Base-by-base conservation (phyloP, 768 basidiomycete genomes). In the Coprinopsis sp. region DNA sequence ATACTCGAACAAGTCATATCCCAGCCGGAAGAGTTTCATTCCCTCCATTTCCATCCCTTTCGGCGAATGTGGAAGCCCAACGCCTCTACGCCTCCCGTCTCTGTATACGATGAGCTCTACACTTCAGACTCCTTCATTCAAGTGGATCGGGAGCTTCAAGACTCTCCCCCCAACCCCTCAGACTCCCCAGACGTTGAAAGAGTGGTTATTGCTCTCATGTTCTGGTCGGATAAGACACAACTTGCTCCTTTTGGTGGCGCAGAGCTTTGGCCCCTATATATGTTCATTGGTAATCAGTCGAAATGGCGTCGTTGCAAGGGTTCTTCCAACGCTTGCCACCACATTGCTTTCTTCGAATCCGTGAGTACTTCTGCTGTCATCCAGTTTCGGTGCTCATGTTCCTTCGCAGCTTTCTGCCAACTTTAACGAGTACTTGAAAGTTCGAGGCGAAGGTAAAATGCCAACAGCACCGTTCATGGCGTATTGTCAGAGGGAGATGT, bases 301-400 rank as follows among this genome's bases (percentile, higher is more conserved):
- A 76, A 74, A 50, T 72, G 71, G 43, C 44, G 47, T 0, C 54
- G 64, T 4, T 45, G 41, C 1, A 54, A 56, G 16, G 65, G 66
- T 2, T 43, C 36, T 4, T 46, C 54, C 1, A 44, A 50, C 14
- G 55, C 67, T 1, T 59, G 57, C 13, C 66, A 73, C 42, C 68
- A 70, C 39, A 10, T 71, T 11, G 70, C 64, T 6, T 73, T 71
- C 50, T 61, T 75, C 22, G 68, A 67, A 50, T 66, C 10, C 56
- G 61, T 1, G 59, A 63, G 37, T 27, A 36, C n/a, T 31, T 31
- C 34, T 21, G 21, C 21, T 31, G 30, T 31, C 5, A n/a, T 16
- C 34, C 34, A 16, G n/a, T n/a, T 6, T 6, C n/a, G 21, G 21
- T n/a, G 6, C n/a, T 36, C n/a, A 36, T n/a, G 6, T 36, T 6